These are phyloP conservation scores for Ceratocystis papillata DNA, from an alignment of 2,329 filamentous ascomycete species.

Conservation along the genomic window DNA sequence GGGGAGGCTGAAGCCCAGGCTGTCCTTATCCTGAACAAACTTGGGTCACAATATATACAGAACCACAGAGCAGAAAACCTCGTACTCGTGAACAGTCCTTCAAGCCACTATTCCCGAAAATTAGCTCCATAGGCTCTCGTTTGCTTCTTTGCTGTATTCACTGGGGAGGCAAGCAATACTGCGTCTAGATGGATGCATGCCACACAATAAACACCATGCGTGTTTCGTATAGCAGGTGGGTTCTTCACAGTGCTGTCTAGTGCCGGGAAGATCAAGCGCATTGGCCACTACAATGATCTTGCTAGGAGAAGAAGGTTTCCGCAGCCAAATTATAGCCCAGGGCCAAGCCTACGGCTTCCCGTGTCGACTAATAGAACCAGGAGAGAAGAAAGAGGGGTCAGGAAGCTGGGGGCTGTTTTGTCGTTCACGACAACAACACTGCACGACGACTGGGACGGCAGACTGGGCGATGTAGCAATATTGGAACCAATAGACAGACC, in stretches of 20 bases:
- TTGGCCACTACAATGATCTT: not conserved
- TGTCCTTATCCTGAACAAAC: not conserved
- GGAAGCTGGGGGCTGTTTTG: no score
- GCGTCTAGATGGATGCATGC: no score
- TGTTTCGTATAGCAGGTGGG: not conserved
- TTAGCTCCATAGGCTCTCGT: no score
- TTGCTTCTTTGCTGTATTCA: not conserved
- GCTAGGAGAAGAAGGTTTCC: not conserved
- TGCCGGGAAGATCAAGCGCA: not conserved
- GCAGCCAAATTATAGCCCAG: no score
- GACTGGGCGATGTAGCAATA: no score
- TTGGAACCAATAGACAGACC: no score
- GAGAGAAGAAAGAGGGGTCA: no score
- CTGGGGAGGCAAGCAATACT: no score
- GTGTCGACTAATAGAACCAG: no score
- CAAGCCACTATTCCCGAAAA: not conserved
- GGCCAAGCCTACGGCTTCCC: not conserved
- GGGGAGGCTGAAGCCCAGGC: not conserved
- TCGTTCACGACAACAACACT: no score
- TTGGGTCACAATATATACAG: not conserved
- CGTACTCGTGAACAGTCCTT: not conserved
- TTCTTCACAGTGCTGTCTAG: not conserved
- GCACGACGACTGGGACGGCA: no score
- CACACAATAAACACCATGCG: not conserved
- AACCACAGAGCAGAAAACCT: not conserved